Evolutionary conservation across 2,329 filamentous ascomycete species (phyloP).

Genomic region (Epichloe elymi): DNA sequence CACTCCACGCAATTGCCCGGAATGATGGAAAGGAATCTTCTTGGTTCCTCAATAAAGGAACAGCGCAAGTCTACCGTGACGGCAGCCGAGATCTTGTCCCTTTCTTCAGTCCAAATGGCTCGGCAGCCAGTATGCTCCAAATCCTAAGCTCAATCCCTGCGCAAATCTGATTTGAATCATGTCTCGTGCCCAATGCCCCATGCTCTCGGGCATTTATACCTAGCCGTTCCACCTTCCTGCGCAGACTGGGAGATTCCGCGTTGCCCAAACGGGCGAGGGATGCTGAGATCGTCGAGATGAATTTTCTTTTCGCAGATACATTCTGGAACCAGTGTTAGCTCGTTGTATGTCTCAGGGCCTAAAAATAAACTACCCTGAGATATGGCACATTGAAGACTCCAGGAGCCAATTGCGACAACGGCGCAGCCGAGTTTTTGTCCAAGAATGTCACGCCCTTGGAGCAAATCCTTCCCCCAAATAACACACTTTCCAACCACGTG

Average conservation of each 20-base stretch:
- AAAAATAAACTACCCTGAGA: constrained; percentile 16
- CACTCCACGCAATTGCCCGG: too few relatives aligned
- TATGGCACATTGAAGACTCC: constrained; percentile 24
- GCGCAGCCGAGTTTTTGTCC: constrained; percentile 7
- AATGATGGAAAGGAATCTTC: neutral
- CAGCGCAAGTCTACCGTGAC: neutral
- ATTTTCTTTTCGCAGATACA: constrained; percentile 13
- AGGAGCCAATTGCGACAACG: constrained; percentile 18
- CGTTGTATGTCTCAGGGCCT: neutral
- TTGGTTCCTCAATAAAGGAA: neutral
- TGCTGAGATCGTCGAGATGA: constrained; percentile 16
- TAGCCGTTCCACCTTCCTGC: constrained; percentile 14
- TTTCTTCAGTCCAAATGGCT: neutral
- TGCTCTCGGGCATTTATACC: neutral
- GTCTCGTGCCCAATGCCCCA: too few relatives aligned
- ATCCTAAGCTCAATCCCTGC: constrained; percentile 9
- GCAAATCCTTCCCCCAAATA: constrained; percentile 15
- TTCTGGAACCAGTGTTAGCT: constrained; percentile 10
- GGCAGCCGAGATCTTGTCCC: neutral
- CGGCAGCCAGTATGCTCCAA: constrained; percentile 15
- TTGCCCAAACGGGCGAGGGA: constrained; percentile 20
- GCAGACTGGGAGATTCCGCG: constrained; percentile 22
- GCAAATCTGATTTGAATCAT: neutral
- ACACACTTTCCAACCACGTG: constrained; percentile 13
- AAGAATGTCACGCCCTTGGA: constrained; percentile 11